Percentiles rank a stretch among this genome's conserved stretches.
Conservation (phyloP, 2,329 filamentous ascomycete species). For the Tolypocladium amazonense region DNA sequence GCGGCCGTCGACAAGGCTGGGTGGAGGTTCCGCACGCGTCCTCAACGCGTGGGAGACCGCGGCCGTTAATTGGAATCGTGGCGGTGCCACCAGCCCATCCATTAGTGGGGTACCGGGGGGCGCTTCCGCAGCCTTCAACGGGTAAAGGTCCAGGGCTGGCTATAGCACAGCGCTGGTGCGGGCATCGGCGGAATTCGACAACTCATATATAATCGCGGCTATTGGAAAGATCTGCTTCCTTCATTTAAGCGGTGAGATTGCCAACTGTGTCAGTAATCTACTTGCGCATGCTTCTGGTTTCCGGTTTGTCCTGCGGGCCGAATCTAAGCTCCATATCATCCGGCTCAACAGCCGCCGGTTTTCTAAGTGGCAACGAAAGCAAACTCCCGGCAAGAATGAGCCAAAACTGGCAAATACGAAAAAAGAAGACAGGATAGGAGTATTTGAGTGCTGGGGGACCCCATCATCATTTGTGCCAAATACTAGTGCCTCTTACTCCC, state of each 20-base stretch:
- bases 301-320: too few relatives aligned
- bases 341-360: neutral
- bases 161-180: neutral
- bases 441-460: too few relatives aligned
- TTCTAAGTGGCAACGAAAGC: neutral
- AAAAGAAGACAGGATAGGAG: neutral
- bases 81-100: constrained; percentile 3
- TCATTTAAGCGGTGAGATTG: neutral
- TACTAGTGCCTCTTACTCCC: neutral
- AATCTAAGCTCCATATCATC: too few relatives aligned
- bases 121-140: neutral
- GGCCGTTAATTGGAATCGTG: neutral
- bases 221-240: neutral
- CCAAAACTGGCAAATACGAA: too few relatives aligned
- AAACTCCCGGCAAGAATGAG: rapidly evolving
- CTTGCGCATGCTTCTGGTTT: neutral
- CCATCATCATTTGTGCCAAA: neutral
- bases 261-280: neutral
- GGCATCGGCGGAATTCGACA: neutral
- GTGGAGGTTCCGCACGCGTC: neutral
- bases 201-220: neutral
- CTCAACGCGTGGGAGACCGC: neutral
- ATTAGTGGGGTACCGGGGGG: neutral
- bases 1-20: neutral
- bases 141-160: neutral